Conservation (phyloP, 495 filamentous ascomycete species). For the Aspergillus campestris region DNA sequence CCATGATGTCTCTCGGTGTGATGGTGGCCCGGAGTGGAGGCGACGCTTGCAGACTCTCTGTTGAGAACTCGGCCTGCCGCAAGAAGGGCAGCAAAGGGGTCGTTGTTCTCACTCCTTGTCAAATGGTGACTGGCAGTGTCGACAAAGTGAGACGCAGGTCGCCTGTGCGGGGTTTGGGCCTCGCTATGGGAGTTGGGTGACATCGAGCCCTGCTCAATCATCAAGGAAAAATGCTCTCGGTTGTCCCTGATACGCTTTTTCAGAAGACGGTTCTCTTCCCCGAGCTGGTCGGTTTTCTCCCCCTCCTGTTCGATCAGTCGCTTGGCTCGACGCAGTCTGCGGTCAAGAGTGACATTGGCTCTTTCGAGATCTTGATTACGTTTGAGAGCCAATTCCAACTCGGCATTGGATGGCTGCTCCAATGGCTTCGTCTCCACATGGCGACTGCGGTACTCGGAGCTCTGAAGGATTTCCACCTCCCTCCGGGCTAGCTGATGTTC, state of each 20-base stretch:
- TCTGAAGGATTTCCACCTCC: constrained; percentile 81
- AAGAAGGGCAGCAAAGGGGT: constrained; percentile 68
- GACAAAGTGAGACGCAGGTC: constrained; percentile 40
- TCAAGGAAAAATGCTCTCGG: constrained; percentile 66
- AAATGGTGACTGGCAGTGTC: constrained; percentile 30
- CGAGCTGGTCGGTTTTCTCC: constrained; percentile 35
- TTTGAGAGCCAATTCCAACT: constrained; percentile 36
- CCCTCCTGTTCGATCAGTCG: constrained; percentile 66
- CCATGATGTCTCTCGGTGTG: constrained; percentile 38
- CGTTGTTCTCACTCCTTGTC: constrained; percentile 34
- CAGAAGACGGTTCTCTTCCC: constrained; percentile 65
- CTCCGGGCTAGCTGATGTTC: constrained; percentile 88
- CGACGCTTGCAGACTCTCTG: constrained; percentile 60
- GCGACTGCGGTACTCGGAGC: constrained; percentile 37
- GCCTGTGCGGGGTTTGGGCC: constrained; percentile 36
- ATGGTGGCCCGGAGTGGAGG: constrained; percentile 48
- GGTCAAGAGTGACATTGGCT: constrained; percentile 54
- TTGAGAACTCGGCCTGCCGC: constrained; percentile 66
- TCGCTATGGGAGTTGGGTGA: constrained; percentile 36
- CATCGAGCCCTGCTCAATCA: constrained; percentile 47
- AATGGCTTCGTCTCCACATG: constrained; percentile 28
- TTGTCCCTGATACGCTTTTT: constrained; percentile 82
- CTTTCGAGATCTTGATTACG: constrained; percentile 52
- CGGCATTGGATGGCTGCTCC: constrained; percentile 23
- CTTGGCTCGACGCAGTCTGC: constrained; percentile 62